Evolutionary conservation across 2,329 filamentous ascomycete species (phyloP).

Genomic region (Magnaporthales sp.): DNA sequence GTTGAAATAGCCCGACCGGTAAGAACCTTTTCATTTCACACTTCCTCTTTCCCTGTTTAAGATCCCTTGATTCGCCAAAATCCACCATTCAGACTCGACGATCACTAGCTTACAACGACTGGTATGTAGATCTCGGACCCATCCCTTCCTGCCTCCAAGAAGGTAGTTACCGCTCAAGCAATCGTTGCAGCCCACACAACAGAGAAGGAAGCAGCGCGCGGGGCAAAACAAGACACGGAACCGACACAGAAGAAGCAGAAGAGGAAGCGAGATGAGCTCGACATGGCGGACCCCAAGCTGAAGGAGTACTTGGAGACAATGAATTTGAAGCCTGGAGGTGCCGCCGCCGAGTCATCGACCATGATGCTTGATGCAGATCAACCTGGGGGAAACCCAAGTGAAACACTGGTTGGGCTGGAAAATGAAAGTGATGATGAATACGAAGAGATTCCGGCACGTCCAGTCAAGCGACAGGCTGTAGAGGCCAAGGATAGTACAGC

Average conservation of each 20-base stretch:
- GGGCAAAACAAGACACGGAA: conserved; percentile 11
- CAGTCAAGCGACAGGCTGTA: conserved; percentile 31
- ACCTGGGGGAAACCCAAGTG: conserved; percentile 3
- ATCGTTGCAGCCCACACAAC: not conserved
- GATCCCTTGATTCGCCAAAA: not conserved
- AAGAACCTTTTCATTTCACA: conserved; percentile 15
- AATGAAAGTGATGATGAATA: conserved; percentile 69
- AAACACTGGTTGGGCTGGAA: conserved; percentile 22
- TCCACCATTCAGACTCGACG: conserved; percentile 8
- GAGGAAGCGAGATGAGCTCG: conserved; percentile 53
- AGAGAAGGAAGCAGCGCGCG: conserved; percentile 11
- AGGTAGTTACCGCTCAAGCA: conserved; percentile 1
- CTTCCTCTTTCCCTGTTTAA: not conserved
- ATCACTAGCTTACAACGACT: conserved; percentile 12
- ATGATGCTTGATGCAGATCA: not conserved
- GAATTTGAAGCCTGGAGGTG: conserved; percentile 35
- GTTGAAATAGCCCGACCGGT: conserved; percentile 85
- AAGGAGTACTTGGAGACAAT: conserved; percentile 82
- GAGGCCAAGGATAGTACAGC: conserved; percentile 6
- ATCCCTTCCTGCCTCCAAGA: conserved; percentile 19
- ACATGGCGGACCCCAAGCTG: conserved; percentile 67
- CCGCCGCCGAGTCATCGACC: not conserved
- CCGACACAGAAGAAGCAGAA: conserved; percentile 39
- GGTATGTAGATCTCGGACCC: conserved; percentile 30
- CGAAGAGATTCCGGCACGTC: conserved; percentile 51